A percentile compares a stretch with the other conserved stretches of the same genome.
Evolutionary conservation across 83 land plant species (phyloP).

Genomic region (Thuja plicata): DNA sequence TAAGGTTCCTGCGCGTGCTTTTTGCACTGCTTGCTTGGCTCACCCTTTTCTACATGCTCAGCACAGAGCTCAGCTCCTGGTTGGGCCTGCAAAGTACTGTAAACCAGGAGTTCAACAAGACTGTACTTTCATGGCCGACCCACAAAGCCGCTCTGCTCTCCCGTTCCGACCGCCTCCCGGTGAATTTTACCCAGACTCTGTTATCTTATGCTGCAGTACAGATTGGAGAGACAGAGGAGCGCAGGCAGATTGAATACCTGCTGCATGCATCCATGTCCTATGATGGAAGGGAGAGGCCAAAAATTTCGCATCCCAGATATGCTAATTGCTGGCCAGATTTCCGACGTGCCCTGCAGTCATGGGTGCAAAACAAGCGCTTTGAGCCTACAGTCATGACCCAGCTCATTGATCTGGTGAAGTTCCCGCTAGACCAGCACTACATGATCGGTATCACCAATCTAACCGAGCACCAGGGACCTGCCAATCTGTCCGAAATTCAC

Average conservation of each 20-base stretch:
- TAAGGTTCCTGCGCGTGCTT: background rate
- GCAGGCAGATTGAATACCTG: background rate
- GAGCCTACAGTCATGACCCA: constrained; percentile 4
- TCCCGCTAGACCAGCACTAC: constrained; percentile 35
- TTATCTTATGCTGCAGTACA: background rate
- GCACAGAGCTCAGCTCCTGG: constrained; percentile 5
- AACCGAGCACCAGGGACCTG: background rate
- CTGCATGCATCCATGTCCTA: background rate
- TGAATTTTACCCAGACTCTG: constrained; percentile 3
- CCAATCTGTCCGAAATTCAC: too few relatives aligned
- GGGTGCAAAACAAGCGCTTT: constrained; percentile 7
- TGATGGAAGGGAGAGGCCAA: background rate
- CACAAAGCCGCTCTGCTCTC: background rate
- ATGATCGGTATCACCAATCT: background rate
- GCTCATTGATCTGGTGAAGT: background rate
- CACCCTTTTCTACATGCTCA: background rate
- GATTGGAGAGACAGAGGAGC: constrained; percentile 11
- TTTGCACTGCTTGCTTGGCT: background rate
- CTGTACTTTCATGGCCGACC: background rate
- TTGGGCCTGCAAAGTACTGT: background rate
- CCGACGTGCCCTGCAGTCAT: background rate
- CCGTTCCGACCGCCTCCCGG: background rate
- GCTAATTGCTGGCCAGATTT: background rate
- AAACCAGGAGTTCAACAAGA: background rate
- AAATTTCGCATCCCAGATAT: constrained; percentile 1